A percentile compares a stretch with the other conserved stretches of the same genome.
phyloP scores from a whole-genome alignment of 352 stramenopile genomes.

The Globisporangium barbulae region DNA sequence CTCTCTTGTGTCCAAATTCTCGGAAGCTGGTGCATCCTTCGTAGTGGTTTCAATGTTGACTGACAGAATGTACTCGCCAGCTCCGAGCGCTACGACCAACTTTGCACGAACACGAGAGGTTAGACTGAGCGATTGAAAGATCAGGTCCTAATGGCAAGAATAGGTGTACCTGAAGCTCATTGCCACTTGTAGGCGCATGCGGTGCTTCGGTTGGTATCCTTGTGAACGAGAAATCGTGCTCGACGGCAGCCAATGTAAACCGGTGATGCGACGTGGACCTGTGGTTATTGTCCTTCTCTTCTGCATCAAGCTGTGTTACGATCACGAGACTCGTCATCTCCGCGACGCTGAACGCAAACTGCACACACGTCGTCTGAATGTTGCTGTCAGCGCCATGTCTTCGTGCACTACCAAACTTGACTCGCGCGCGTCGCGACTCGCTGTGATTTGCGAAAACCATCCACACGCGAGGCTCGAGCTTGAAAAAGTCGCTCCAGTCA shows the following conservation, averaged over 20 bases:
- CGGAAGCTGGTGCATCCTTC: not conserved
- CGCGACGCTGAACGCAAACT: conserved; percentile 15
- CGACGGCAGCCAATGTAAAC: conserved; percentile 21
- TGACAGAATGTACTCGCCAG: conserved; percentile 43
- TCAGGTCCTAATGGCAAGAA: not conserved
- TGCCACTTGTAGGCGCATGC: not conserved
- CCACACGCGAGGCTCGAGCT: conserved; percentile 26
- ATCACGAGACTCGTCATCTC: conserved; percentile 13
- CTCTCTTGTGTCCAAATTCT: not conserved
- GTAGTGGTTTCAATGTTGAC: conserved; percentile 13
- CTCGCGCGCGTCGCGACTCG: conserved; percentile 15
- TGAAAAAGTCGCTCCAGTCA: conserved; percentile 26
- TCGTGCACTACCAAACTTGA: not conserved
- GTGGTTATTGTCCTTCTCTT: not conserved
- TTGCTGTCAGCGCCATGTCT: not conserved
- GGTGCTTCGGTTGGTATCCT: conserved; percentile 7
- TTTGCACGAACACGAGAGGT: conserved; percentile 12
- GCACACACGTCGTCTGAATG: not conserved
- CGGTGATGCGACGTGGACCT: not conserved
- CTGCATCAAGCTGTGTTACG: not conserved
- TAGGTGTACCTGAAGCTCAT: conserved; percentile 9
- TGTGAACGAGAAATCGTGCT: conserved; percentile 22
- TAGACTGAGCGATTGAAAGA: not conserved
- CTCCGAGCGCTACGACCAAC: conserved; percentile 26
- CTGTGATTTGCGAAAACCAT: conserved; percentile 20